phyloP scores from a whole-genome alignment of 495 filamentous ascomycete genomes.

The Lophiostoma macrostomum region DNA sequence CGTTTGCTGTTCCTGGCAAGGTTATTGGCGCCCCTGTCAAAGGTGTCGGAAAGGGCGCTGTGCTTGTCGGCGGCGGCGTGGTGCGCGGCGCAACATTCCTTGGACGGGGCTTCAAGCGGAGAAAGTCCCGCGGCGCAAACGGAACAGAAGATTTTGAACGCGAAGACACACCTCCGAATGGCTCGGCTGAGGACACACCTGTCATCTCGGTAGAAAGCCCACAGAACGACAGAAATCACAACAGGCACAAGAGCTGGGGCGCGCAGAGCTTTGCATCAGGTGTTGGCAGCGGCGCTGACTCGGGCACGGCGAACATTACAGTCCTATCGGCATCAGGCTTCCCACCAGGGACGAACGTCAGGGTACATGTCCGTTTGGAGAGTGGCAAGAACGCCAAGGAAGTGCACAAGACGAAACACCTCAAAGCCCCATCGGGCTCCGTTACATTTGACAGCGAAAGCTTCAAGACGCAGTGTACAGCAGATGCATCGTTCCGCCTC shows the following conservation, averaged over 20 bases:
- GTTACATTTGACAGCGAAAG: constrained; percentile 58
- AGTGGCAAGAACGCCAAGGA: constrained; percentile 66
- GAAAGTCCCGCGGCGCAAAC: constrained; percentile 57
- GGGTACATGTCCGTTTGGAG: constrained; percentile 67
- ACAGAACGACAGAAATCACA: constrained; percentile 45
- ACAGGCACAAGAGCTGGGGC: constrained; percentile 66
- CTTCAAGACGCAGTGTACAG: constrained; percentile 71
- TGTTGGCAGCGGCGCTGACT: constrained; percentile 42
- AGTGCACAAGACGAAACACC: constrained; percentile 78
- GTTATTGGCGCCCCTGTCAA: constrained; percentile 92
- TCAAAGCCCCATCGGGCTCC: constrained; percentile 60
- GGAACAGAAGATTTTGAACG: constrained; percentile 21
- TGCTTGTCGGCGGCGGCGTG: constrained; percentile 62
- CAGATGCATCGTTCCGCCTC: constrained; percentile 83
- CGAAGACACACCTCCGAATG: constrained; percentile 16
- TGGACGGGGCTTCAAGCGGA: constrained; percentile 70
- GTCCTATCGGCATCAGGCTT: constrained; percentile 77
- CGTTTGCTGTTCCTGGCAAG: constrained; percentile 85
- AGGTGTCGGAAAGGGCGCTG: constrained; percentile 72
- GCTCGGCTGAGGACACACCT: constrained; percentile 24
- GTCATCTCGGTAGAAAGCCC: constrained; percentile 41
- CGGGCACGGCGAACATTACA: constrained; percentile 76
- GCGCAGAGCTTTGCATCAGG: constrained; percentile 52
- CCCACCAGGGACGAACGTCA: constrained; percentile 73
- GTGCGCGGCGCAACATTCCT: constrained; percentile 86